Evolutionary conservation across 768 basidiomycete genomes (phyloP), one percentile per base, ranked within the genome.

Genomic region (Pleurotus salmoneostramineus): DNA sequence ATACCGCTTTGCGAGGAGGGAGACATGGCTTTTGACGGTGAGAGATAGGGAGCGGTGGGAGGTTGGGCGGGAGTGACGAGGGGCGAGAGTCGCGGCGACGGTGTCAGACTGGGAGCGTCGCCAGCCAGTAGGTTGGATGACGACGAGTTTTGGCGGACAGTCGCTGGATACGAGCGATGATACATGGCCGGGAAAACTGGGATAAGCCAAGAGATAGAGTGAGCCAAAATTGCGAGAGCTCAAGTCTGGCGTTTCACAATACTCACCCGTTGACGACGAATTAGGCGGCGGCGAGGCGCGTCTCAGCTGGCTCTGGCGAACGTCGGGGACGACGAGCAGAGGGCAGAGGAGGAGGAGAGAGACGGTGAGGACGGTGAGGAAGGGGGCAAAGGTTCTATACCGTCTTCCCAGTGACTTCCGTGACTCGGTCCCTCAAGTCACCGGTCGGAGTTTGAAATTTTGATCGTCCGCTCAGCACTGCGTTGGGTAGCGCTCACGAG

Each of bases 71-170:
- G 57, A 14, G 50, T 55, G 10, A 47, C 11, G 14, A 43, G 58
- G 43, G 52, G 52, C n/a, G 52, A 33, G 14, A 27, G 52, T 43
- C 52, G 40, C 21, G 52, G 52, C 32, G 52, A 55, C 6, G 52
- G 52, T 12, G 52, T 55, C 40, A 17, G 52, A 21, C 36, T 55
- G 21, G 31, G 43, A 17, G 40, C 27, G 32, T 17, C 17, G 15
- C 44, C 46, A 40, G 57, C 21, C 32, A 55, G 44, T 43, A 37
- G 15, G 45, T 65, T 56, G 43, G 56, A 58, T 50, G 56, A 35
- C 47, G 52, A 48, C 14, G 64, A 52, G 44, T 62, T 21, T 12
- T 55, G 42, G 27, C 58, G 58, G 37, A 55, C 42, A 8, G 58
- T 56, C 21, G 21, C 21, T 11, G 58, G 58, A 34, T 54, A 59